Evolutionary conservation across 192 early-diverging fungal genomes (phyloP).

Genomic region (Coemansia sp.): DNA sequence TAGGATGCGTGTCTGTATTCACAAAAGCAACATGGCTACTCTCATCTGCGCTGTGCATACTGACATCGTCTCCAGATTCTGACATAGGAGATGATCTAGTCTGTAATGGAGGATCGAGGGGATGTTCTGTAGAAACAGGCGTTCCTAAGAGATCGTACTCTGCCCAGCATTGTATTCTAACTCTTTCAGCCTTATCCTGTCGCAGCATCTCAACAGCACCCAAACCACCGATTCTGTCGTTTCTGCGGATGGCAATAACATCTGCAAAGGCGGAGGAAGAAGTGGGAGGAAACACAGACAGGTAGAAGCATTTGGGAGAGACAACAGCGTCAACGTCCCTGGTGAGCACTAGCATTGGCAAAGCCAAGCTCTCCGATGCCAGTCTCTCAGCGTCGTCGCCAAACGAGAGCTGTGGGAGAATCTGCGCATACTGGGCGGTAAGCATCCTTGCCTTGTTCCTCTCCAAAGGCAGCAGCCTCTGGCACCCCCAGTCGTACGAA

Average conservation of each 20-base stretch:
- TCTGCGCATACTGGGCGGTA: constrained; percentile 53
- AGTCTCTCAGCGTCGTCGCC: background rate
- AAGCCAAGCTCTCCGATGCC: background rate
- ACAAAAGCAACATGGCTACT: background rate
- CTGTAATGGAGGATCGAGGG: background rate
- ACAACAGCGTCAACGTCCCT: constrained; percentile 11
- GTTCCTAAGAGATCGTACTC: constrained; percentile 50
- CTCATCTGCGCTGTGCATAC: constrained; percentile 8
- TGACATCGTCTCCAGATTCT: background rate
- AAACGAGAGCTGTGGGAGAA: constrained; percentile 29
- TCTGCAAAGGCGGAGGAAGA: constrained; percentile 35
- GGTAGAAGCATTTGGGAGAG: constrained; percentile 25
- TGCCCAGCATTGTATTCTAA: constrained; percentile 33
- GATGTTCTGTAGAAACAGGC: constrained; percentile 11
- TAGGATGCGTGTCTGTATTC: background rate
- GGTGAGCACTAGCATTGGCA: constrained; percentile 49
- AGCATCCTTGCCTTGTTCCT: constrained; percentile 36
- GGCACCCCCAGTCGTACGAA: constrained; percentile 32
- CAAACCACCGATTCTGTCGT: background rate
- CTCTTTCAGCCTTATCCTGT: background rate
- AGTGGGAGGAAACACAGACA: constrained; percentile 24
- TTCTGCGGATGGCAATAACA: constrained; percentile 26
- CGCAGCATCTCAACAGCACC: constrained; percentile 10
- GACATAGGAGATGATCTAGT: background rate
- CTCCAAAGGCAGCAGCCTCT: constrained; percentile 29